Conservation (phyloP, 2,329 filamentous ascomycete species). For the Lasiodiplodia citricola region DNA sequence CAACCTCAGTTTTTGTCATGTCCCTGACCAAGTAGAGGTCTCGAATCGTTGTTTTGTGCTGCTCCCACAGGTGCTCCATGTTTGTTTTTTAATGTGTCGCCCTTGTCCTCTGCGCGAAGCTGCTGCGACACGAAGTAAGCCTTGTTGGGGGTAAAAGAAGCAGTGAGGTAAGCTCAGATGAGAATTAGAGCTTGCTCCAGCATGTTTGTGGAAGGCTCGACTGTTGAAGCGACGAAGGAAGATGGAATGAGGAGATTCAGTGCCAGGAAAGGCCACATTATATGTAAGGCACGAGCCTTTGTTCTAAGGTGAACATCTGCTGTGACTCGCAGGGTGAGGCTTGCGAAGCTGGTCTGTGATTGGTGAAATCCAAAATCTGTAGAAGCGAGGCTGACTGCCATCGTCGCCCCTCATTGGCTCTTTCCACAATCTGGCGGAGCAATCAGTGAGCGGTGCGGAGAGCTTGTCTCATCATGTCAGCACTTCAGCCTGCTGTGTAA, state of each 20-base stretch:
- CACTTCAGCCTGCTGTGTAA: no score
- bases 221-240: no score
- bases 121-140: not conserved
- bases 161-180: no score
- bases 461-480: no score
- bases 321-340: not conserved
- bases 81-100: not conserved
- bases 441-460: no score
- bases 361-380: not conserved
- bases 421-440: not conserved
- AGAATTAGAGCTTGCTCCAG: no score
- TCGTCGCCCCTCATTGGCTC: not conserved
- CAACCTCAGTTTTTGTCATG: slow-evolving; percentile 7
- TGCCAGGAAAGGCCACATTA: no score
- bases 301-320: no score
- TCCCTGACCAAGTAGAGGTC: slow-evolving; percentile 22
- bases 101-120: not conserved
- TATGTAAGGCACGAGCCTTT: no score
- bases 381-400: not conserved
- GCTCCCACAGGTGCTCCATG: slow-evolving; percentile 29
- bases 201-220: no score
- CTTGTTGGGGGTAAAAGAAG: not conserved
- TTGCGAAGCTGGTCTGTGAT: not conserved
- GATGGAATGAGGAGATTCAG: no score
- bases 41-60: slow-evolving; percentile 34